A percentile compares a stretch with the other conserved stretches of the same genome.
These are phyloP conservation scores for Fusarium sp. DNA, from an alignment of 2,329 filamentous ascomycete genomes.

Conservation along the genomic window DNA sequence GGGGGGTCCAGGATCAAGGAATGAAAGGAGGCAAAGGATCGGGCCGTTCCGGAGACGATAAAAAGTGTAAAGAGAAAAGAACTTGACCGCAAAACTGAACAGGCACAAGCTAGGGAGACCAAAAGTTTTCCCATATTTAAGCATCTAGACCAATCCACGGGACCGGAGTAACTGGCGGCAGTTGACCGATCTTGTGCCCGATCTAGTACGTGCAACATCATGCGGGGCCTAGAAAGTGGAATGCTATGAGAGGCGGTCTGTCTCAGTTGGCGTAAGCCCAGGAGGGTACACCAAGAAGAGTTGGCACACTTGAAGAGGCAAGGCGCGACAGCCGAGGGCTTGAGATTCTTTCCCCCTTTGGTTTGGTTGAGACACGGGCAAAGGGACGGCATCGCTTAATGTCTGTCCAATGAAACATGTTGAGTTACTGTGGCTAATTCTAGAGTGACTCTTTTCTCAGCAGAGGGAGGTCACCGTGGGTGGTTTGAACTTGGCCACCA, in stretches of 20 bases:
- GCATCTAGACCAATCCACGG: not conserved
- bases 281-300: not conserved
- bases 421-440: not conserved
- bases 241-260: not conserved
- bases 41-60: not conserved
- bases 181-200: not conserved
- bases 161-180: not conserved
- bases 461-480: not conserved
- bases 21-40: not conserved
- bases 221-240: not conserved
- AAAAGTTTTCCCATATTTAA: not conserved
- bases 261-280: not conserved
- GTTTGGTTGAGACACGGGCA: not conserved
- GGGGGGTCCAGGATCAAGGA: not conserved
- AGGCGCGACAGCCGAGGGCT: not conserved
- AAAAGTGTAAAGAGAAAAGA: not conserved
- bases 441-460: not conserved
- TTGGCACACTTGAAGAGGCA: not conserved
- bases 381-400: not conserved
- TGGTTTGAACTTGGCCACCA: not conserved
- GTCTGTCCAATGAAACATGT: constrained; percentile 5
- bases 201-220: not conserved
- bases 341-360: not conserved
- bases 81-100: not conserved
- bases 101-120: not conserved